Percentiles rank a stretch among this genome's conserved stretches.
Conservation (phyloP, 768 basidiomycete species). For the Naematelia aurantialba region DNA sequence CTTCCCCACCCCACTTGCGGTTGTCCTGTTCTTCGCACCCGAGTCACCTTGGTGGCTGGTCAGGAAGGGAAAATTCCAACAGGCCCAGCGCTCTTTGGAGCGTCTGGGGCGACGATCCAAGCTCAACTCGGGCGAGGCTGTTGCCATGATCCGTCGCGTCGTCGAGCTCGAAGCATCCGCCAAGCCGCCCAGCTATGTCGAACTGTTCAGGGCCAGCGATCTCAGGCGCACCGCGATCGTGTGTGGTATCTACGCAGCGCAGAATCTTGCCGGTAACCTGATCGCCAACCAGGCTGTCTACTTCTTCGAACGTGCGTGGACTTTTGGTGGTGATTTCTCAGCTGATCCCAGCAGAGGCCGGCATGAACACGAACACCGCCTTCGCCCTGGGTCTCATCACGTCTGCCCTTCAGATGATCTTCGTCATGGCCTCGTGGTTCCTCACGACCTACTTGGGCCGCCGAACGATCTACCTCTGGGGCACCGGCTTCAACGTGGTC, state of each 20-base stretch:
- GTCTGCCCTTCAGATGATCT: slow-evolving; percentile 32
- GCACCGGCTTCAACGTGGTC: slow-evolving; percentile 34
- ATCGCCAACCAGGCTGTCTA: slow-evolving; percentile 35
- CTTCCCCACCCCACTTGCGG: slow-evolving; percentile 41
- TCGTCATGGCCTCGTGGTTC: slow-evolving; percentile 33
- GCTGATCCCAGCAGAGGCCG: slow-evolving; percentile 25
- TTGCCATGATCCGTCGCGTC: slow-evolving; percentile 48
- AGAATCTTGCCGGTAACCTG: slow-evolving; percentile 42
- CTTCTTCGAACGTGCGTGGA: slow-evolving; percentile 34
- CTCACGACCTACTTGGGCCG: slow-evolving; percentile 42
- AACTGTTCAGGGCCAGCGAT: slow-evolving; percentile 41
- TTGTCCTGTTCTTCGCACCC: slow-evolving; percentile 42
- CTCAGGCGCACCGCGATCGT: slow-evolving; percentile 38
- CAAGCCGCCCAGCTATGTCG: slow-evolving; percentile 26
- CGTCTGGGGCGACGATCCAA: slow-evolving; percentile 24
- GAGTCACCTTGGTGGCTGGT: slow-evolving; percentile 49
- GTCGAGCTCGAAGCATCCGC: slow-evolving; percentile 25
- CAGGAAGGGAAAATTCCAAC: slow-evolving; percentile 34
- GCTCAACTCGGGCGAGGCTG: slow-evolving; percentile 21
- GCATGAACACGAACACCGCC: slow-evolving; percentile 25
- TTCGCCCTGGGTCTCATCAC: slow-evolving; percentile 44
- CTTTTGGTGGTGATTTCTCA: background rate
- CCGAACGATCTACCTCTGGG: slow-evolving; percentile 41
- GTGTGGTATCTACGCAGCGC: slow-evolving; percentile 40
- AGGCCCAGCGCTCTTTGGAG: slow-evolving; percentile 30